Percentiles rank a stretch among this genome's conserved stretches.
Conservation (phyloP, 192 early-diverging fungal genomes). For the Spizellomyces sp. region DNA sequence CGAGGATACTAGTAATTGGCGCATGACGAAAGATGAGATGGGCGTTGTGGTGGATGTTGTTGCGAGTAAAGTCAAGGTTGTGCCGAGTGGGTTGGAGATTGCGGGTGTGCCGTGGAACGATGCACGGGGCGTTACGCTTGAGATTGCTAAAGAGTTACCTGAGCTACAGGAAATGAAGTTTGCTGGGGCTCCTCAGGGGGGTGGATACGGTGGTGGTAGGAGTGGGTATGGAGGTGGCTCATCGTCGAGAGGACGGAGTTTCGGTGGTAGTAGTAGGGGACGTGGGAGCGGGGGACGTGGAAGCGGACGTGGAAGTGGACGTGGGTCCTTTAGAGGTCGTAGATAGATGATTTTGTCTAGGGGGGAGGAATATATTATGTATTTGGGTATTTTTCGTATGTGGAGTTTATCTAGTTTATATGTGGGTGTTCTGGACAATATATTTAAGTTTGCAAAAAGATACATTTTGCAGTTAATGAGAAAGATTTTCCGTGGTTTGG, state of each 20-base stretch:
- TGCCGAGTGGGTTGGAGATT: conserved; percentile 51
- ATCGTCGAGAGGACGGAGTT: conserved; percentile 40
- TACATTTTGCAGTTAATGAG: no score
- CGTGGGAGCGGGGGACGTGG: conserved; percentile 38
- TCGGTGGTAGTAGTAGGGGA: conserved; percentile 46
- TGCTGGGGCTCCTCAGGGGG: conserved; percentile 18
- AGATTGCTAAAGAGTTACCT: conserved; percentile 75
- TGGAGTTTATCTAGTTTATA: no score
- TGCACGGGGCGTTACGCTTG: conserved; percentile 63
- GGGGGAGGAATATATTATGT: no score
- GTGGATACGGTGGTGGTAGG: conserved; percentile 45
- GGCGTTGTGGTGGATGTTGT: conserved; percentile 88
- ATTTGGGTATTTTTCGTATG: no score
- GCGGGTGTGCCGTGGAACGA: conserved; percentile 74
- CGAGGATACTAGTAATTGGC: conserved; percentile 77
- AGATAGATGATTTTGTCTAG: no score
- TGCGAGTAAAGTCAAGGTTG: conserved; percentile 66
- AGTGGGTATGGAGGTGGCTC: conserved; percentile 48
- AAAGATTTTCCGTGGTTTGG: no score
- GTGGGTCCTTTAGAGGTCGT: background rate
- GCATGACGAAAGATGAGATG: conserved; percentile 77
- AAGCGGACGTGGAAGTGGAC: conserved; percentile 27
- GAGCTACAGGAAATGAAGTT: conserved; percentile 64
- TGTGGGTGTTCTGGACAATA: no score
- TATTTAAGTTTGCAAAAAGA: no score